Evolutionary conservation across 2,329 filamentous ascomycete species (phyloP), one percentile per base, ranked within the genome.

Genomic region (Ophiocordyceps robertsii): DNA sequence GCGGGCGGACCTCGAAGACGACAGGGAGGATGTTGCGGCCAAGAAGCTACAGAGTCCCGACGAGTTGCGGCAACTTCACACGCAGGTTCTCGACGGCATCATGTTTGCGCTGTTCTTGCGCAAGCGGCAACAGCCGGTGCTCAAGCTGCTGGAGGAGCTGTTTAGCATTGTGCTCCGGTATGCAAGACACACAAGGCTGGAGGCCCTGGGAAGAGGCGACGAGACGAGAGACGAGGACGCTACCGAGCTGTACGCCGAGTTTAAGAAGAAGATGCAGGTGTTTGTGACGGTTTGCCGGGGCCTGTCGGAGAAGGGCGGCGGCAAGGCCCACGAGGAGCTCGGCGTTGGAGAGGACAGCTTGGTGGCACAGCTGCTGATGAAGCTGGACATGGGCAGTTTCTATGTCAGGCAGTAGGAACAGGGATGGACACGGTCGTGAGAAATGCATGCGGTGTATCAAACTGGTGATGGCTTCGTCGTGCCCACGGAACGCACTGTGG

Each of bases 91-190:
- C 2, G 82, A 93, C 55, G 71, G 77, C 40, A 87, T 93, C 38
- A 75, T 89, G 64, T 76, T 79, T 47, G 76, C 77, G 0, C 65
- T 92, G 0, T 70, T 95, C 13, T 65, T 94, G 3, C 73, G 83
- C 45, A 84, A 83, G 53, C 70, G 83, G 31, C 87, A 94, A 57
- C 70, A 77, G 45, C 80, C 84, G 1, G 75, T 88, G 0, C 67
- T 88, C 48, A 74, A 73, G 33, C 63, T 93, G 0, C 64, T 95
- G 0, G 83, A 93, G 46, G 81, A 84, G 16, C 83, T 90, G 2
- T 90, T 93, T 48, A 67, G 69, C 1, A 61, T 76, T 0, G 73
- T 94, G n/a, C 64, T 95, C 11, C 65, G 70, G 12, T 92, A 92
- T 54, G 77, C 80, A n/a, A 73, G 70, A 50, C 55, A 60, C 32